A percentile compares a stretch with the other conserved stretches of the same genome.
These are phyloP conservation scores for Leucosporidium scottii DNA, from an alignment of 768 basidiomycete genomes.

Conservation along the genomic window DNA sequence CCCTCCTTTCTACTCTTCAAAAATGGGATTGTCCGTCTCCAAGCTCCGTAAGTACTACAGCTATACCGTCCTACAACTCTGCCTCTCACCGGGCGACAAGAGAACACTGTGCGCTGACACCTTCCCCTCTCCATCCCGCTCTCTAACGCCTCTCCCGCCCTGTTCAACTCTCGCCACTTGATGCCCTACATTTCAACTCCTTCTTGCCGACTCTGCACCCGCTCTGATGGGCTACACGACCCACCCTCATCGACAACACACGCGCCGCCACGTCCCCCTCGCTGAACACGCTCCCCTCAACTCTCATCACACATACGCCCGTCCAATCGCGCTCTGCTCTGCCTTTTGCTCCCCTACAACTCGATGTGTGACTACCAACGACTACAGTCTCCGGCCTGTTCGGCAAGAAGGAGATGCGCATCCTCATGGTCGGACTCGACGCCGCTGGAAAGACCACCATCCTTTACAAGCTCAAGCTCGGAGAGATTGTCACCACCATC, in stretches of 20 bases:
- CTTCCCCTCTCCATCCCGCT: neutral
- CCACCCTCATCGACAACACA: neutral
- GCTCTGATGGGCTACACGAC: no score
- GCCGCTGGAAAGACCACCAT: constrained; percentile 65
- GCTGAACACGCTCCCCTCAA: neutral
- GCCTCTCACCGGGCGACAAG: no score
- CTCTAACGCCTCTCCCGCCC: no score
- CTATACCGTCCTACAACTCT: neutral
- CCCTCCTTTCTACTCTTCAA: neutral
- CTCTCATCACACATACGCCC: no score
- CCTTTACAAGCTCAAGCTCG: constrained; percentile 97
- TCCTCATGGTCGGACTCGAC: constrained; percentile 99
- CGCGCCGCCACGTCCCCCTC: neutral
- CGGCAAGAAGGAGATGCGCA: constrained; percentile 99
- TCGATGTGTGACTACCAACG: neutral
- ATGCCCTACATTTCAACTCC: neutral
- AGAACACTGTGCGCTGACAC: neutral
- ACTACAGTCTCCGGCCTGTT: constrained; percentile 65
- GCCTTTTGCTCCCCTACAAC: neutral
- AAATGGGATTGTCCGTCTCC: constrained; percentile 33
- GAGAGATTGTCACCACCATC: constrained; percentile 99
- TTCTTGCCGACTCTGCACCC: no score
- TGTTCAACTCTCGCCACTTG: neutral
- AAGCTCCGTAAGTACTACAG: constrained; percentile 20
- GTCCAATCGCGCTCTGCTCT: no score